Conservation (phyloP, 257 asterid genomes). For the Marsdenia floribunda region DNA sequence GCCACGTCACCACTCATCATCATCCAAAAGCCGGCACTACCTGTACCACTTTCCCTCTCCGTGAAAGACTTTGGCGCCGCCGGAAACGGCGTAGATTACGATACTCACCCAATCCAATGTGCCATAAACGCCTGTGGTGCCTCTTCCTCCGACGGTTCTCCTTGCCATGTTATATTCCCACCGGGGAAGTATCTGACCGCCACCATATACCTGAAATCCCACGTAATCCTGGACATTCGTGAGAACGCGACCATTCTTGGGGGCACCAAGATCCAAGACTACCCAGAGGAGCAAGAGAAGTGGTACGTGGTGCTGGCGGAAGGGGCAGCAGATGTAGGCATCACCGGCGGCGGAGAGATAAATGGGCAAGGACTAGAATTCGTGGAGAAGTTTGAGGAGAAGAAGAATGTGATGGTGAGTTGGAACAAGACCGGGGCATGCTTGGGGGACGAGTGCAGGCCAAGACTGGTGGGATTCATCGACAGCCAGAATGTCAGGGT, state of each 20-base stretch:
- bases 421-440: constrained; percentile 83
- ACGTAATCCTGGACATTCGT: constrained; percentile 48
- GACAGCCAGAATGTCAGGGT: constrained; percentile 52
- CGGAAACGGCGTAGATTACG: constrained; percentile 60
- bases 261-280: constrained; percentile 61
- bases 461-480: constrained; percentile 79
- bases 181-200: constrained; percentile 76
- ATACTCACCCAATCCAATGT: constrained; percentile 67
- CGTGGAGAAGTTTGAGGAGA: constrained; percentile 59
- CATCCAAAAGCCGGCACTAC: constrained; percentile 22
- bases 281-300: constrained; percentile 48
- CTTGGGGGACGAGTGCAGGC: constrained; percentile 87
- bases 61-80: constrained; percentile 68
- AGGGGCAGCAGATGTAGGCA: constrained; percentile 63
- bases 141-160: constrained; percentile 20
- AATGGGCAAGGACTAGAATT: constrained; percentile 87
- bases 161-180: constrained; percentile 71
- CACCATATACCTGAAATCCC: constrained; percentile 62
- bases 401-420: constrained; percentile 97
- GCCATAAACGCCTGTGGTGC: constrained; percentile 67
- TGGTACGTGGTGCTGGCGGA: constrained; percentile 94
- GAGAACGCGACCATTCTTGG: constrained; percentile 59
- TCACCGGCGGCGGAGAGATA: constrained; percentile 92
- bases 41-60: constrained; percentile 41
- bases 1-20: constrained; percentile 49